phyloP scores from a whole-genome alignment of 306 rosid genomes.

The Oemleria cerasiformis region DNA sequence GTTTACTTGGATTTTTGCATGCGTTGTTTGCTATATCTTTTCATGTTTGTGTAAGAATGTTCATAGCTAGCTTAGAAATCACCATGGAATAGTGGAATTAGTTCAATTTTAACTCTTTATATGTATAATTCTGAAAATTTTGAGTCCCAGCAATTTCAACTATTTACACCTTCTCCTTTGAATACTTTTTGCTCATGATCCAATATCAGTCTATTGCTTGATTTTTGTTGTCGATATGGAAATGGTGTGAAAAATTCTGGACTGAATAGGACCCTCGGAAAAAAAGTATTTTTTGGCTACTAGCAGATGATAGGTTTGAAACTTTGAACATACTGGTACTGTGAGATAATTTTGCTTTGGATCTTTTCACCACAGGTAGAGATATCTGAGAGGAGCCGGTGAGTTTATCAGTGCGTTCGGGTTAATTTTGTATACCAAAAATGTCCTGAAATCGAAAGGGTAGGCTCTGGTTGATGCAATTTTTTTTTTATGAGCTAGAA shows the following conservation, averaged over 20 bases:
- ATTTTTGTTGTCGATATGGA: background rate
- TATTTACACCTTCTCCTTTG: too few relatives aligned
- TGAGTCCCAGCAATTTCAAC: too few relatives aligned
- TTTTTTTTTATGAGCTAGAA: background rate
- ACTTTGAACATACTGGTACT: background rate
- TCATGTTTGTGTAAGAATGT: background rate
- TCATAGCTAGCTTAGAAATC: background rate
- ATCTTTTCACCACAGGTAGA: conserved; percentile 7
- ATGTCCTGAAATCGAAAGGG: background rate
- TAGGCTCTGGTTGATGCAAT: conserved; percentile 3
- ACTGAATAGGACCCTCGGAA: too few relatives aligned
- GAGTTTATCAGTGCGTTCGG: background rate
- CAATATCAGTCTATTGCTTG: background rate
- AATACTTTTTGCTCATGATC: too few relatives aligned
- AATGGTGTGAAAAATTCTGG: background rate
- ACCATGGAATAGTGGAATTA: too few relatives aligned
- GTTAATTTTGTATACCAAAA: background rate
- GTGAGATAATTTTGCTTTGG: background rate
- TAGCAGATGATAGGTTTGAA: background rate
- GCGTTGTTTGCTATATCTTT: background rate
- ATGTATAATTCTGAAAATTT: too few relatives aligned
- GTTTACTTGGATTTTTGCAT: background rate
- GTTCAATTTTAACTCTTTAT: too few relatives aligned
- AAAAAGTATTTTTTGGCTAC: too few relatives aligned
- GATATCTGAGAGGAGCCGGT: background rate